These are phyloP conservation scores for Aegilops tauschii DNA, from an alignment of 176 grass and related monocot genomes.

Conservation along the genomic window DNA sequence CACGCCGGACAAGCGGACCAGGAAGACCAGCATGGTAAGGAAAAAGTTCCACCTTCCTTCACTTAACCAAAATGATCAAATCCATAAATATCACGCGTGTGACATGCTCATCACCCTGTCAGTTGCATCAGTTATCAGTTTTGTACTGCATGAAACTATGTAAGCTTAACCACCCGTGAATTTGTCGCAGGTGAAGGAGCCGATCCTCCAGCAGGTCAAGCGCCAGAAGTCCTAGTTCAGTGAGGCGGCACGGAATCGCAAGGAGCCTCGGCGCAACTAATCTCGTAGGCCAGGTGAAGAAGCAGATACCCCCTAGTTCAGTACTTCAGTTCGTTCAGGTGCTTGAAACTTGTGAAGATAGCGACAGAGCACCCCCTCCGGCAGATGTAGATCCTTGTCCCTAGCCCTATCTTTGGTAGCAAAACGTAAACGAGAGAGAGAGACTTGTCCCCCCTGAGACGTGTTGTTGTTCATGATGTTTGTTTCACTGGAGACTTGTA, in stretches of 20 bases:
- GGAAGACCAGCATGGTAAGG: conserved; percentile 85
- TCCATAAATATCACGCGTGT: neutral
- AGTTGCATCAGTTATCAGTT: neutral
- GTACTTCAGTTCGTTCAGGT: conserved; percentile 21
- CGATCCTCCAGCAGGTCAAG: conserved; percentile 73
- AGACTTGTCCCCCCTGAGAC: neutral
- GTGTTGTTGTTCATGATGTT: neutral
- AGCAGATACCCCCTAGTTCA: conserved; percentile 23
- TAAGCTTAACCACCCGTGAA: conserved; percentile 6
- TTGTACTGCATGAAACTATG: neutral
- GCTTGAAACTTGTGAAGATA: conserved; percentile 23
- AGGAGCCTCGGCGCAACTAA: conserved; percentile 3
- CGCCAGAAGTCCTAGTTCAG: conserved; percentile 53
- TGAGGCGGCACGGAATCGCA: conserved; percentile 11
- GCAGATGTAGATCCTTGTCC: neutral
- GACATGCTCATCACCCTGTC: neutral
- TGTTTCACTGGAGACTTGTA: neutral
- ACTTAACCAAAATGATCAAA: neutral
- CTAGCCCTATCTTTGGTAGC: neutral
- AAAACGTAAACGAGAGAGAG: neutral
- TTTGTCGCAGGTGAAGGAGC: conserved; percentile 63
- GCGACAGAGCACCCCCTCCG: neutral
- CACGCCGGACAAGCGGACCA: conserved; percentile 58
- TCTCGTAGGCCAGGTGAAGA: conserved; percentile 4
- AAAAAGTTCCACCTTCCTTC: conserved; percentile 1